Evolutionary conservation across 805 yeast genomes (phyloP).

Genomic region (Zygosaccharomyces pseudorouxii): DNA sequence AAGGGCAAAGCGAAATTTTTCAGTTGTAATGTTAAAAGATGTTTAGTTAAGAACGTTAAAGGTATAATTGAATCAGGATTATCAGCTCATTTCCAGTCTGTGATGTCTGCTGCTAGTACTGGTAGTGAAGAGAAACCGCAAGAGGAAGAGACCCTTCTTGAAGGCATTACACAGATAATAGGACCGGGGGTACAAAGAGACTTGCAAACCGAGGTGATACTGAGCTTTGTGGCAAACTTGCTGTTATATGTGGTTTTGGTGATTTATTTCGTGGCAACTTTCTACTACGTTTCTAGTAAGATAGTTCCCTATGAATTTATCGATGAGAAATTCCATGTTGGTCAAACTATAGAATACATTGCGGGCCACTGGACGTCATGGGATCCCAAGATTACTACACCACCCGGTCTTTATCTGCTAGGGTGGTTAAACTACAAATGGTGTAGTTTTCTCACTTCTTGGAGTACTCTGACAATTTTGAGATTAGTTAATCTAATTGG

Average conservation of each 20-base stretch:
- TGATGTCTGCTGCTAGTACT: background rate
- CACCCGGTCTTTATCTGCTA: slow-evolving; percentile 79
- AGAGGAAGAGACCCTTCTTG: slow-evolving; percentile 3
- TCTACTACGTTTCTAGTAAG: slow-evolving; percentile 28
- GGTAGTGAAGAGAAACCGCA: background rate
- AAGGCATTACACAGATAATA: slow-evolving; percentile 17
- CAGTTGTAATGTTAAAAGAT: background rate
- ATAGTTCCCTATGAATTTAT: slow-evolving; percentile 36
- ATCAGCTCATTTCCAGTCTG: background rate
- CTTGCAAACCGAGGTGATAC: slow-evolving; percentile 28
- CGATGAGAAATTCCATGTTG: slow-evolving; percentile 79
- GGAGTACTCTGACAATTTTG: slow-evolving; percentile 38
- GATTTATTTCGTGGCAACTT: slow-evolving; percentile 26
- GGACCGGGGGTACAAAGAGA: slow-evolving; percentile 30
- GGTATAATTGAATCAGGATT: background rate
- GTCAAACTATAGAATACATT: slow-evolving; percentile 69
- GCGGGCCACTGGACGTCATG: slow-evolving; percentile 57
- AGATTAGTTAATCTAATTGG: slow-evolving; percentile 64
- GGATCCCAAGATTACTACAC: slow-evolving; percentile 93
- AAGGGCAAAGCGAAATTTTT: slow-evolving; percentile 6
- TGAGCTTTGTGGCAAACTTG: slow-evolving; percentile 34
- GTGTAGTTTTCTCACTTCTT: slow-evolving; percentile 19
- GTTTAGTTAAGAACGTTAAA: background rate
- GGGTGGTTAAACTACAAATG: slow-evolving; percentile 37
- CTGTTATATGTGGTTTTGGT: slow-evolving; percentile 31